Conservation (phyloP, 257 asterid species). For the Solanum verrucosum region DNA sequence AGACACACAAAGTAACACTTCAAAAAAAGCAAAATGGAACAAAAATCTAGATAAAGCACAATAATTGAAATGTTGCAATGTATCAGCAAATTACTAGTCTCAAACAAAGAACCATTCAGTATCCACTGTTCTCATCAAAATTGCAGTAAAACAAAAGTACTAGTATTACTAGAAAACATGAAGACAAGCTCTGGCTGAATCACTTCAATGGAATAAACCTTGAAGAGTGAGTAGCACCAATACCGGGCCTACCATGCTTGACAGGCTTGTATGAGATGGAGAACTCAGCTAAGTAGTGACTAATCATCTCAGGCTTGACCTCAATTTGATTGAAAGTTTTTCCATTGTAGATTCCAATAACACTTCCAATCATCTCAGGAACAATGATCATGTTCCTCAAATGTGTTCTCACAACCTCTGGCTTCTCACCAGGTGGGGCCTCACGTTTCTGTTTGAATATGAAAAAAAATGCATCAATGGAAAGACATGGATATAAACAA, state of each 20-base stretch:
- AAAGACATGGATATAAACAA: neutral
- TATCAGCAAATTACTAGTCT: neutral
- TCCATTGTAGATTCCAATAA: conserved; percentile 13
- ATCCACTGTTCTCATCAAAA: neutral
- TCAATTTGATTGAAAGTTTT: conserved; percentile 9
- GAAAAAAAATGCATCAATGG: neutral
- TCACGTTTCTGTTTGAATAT: conserved; percentile 7
- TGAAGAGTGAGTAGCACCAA: conserved; percentile 17
- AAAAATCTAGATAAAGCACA: neutral
- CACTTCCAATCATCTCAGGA: conserved; percentile 24
- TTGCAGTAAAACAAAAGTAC: neutral
- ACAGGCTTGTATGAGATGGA: conserved; percentile 16
- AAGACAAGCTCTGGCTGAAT: neutral
- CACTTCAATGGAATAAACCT: conserved; percentile 18
- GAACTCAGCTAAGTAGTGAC: conserved; percentile 7
- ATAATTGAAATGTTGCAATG: neutral
- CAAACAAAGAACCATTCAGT: neutral
- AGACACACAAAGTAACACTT: neutral
- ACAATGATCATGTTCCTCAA: conserved; percentile 20
- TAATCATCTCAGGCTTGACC: conserved; percentile 11
- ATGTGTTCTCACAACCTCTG: conserved; percentile 16
- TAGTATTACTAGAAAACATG: neutral
- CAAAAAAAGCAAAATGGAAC: neutral
- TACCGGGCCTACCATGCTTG: conserved; percentile 17
- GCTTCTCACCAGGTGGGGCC: conserved; percentile 21